Base-by-base conservation (phyloP, 371 early-diverging fungal species). In the Dichotomocladium elegans region DNA sequence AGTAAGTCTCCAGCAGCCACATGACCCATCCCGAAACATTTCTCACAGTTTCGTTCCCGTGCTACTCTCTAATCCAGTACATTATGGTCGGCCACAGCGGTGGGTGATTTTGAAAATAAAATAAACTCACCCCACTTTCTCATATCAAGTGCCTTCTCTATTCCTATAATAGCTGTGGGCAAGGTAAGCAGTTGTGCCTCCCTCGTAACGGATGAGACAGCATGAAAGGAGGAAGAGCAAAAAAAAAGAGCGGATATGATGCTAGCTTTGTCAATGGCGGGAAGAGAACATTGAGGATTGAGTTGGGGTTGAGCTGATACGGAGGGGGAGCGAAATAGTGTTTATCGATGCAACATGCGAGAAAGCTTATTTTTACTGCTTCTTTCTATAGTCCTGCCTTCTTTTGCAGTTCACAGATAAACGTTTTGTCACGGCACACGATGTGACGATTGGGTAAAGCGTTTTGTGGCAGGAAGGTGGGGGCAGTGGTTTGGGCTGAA, bases 361-460 rank as follows among this genome's bases (percentile, higher is more conserved):
- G 22, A n/a, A n/a, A n/a, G n/a, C n/a, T n/a, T n/a, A n/a, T n/a
- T n/a, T 25, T 21, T 25, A 26, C n/a, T 11, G 33, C 17, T 35
- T 19, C 12, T 21, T 29, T 17, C 10, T 15, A 8, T 56, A 91
- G 90, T 88, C 89, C 8, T 90, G 91, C 56, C 67, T 91, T 42
- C 76, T 91, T 44, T 67, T 91, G 50, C 90, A 89, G 68, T 91
- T 90, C 58, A 90, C 90, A 26, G 92, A 91, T 60, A 84, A 88
- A 68, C 83, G 89, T 27, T 91, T 91, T 59, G 80, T 85, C 61
- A 85, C 89, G 19, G 87, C 86, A 29, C 92, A 89, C 61, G 92
- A 91, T 58, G 70, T 91, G 56, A 91, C 92, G n/a, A 91, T 91
- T 61, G 92, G 91, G 79, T 83, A 80, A 59, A 30, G 30, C 10